Base-by-base conservation (phyloP, 2,329 filamentous ascomycete genomes). In the Thelonectria blattea region DNA sequence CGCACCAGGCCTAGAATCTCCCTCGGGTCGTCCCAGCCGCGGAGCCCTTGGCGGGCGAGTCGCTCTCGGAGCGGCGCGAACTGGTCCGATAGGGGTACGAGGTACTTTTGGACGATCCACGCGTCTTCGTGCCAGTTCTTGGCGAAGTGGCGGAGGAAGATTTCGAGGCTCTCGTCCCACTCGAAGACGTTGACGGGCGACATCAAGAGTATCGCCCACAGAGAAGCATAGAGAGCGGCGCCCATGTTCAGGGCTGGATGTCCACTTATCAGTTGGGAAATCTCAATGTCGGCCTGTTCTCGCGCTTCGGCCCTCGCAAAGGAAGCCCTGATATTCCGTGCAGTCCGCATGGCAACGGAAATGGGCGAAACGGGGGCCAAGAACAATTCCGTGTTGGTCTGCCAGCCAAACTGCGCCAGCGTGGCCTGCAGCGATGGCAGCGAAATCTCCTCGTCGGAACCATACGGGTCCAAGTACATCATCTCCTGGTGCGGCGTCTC, bases 381-480 rank as follows among this genome's bases (percentile, higher is more conserved):
- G 66, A 90, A 89, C 7, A 75, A 73, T 14, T 78, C 80, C 61
- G 68, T 72, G 62, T 76, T 72, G 59, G 75, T 72, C 70, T 79
- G 70, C 74, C 78, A 81, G 56, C 76, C 79, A 58, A 80, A 77
- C 48, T 79, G 75, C 42, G 81, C 79, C n/a, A 94, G 78, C 63
- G 87, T 81, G 24, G 76, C 77, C 60, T 84, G 81, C 39, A 97
- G 79, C 51, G 85, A 79, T 1, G 80, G 76, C 12, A 85, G 74
- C 0, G 83, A 79, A 0, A 93, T 84, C 74, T 96, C 92, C 14
- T 84, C 76, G 34, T 87, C 83, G 3, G 85, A 87, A 27, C 86
- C 85, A 74, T 91, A 97, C 0, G 93, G 93, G 70, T 97, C 92
- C 65, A 97, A 81, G 72, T 92, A 96, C 85, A 97, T 94, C 48